Evolutionary conservation across 1,284 basidiomycete genomes (phyloP).

Genomic region (Boletellus dicymbophilus): DNA sequence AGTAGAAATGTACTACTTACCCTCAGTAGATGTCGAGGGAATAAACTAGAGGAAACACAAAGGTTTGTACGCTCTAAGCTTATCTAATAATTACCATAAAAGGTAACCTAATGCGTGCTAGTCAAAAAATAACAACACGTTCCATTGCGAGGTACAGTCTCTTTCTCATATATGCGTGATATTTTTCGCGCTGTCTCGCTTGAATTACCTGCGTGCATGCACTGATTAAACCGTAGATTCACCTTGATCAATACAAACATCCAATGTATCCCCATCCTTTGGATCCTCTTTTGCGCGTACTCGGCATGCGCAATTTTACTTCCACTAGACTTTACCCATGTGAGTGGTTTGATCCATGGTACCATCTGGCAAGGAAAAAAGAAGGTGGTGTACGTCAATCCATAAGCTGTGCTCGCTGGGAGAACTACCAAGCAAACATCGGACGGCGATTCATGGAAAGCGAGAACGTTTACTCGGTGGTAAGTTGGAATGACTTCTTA

Average conservation of each 20-base stretch:
- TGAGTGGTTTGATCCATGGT: constrained; percentile 64
- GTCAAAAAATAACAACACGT: too few species aligned
- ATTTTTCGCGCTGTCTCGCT: neutral
- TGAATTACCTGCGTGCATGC: constrained; percentile 8
- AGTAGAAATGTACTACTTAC: too few species aligned
- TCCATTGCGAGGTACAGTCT: constrained; percentile 54
- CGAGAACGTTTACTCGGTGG: constrained; percentile 56
- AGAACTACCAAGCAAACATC: constrained; percentile 54
- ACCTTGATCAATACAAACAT: constrained; percentile 88
- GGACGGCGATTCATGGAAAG: constrained; percentile 38
- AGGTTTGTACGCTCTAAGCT: too few species aligned
- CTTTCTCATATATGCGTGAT: neutral
- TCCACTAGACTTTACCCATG: constrained; percentile 89
- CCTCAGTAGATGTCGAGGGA: too few species aligned
- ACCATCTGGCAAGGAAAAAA: constrained; percentile 41
- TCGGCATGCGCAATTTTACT: constrained; percentile 63
- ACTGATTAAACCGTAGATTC: constrained; percentile 55
- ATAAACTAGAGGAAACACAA: too few species aligned
- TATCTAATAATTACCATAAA: too few species aligned
- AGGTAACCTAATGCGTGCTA: too few species aligned
- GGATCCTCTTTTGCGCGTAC: constrained; percentile 64
- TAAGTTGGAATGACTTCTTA: constrained; percentile 34
- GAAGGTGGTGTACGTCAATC: constrained; percentile 77
- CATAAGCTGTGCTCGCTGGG: constrained; percentile 65
- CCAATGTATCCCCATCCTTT: constrained; percentile 59